Evolutionary conservation across 2,329 filamentous ascomycete genomes (phyloP).

Genomic region (Cordyceps javanica): DNA sequence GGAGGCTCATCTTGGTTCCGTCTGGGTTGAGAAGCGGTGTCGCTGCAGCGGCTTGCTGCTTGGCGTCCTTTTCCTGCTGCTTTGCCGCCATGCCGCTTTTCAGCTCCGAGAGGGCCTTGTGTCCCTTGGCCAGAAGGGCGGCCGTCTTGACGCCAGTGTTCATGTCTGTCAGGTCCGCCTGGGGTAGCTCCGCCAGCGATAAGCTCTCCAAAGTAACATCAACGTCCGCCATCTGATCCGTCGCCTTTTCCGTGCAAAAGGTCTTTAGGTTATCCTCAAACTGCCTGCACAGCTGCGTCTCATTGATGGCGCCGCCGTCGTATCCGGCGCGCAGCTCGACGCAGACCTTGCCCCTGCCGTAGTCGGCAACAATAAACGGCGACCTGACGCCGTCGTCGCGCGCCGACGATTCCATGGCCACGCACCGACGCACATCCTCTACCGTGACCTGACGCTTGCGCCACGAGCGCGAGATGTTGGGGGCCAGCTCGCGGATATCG

Average conservation of each 20-base stretch:
- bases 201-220: constrained; percentile 44
- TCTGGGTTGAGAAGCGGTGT: constrained; percentile 34
- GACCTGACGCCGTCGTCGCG: constrained; percentile 23
- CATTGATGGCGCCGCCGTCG: constrained; percentile 36
- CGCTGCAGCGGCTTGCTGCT: constrained; percentile 26
- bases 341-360: constrained; percentile 50
- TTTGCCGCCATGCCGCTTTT: constrained; percentile 53
- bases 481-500: constrained; percentile 55
- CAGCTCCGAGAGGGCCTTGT: constrained; percentile 62
- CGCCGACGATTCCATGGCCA: constrained; percentile 52
- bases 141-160: constrained; percentile 37
- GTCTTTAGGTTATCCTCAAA: constrained; percentile 48
- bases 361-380: constrained; percentile 43
- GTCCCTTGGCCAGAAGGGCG: constrained; percentile 57
- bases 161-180: constrained; percentile 29
- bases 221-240: constrained; percentile 24
- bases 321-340: constrained; percentile 45
- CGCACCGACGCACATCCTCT: constrained; percentile 59
- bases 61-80: constrained; percentile 40
- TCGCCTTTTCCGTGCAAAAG: constrained; percentile 35
- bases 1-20: constrained; percentile 56
- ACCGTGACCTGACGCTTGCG: constrained; percentile 61
- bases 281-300: constrained; percentile 45
- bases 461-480: constrained; percentile 62
- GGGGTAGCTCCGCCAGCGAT: constrained; percentile 45